Evolutionary conservation across 371 early-diverging fungal genomes (phyloP), one percentile per base, ranked within the genome.

Genomic region (Mortierella sp.): DNA sequence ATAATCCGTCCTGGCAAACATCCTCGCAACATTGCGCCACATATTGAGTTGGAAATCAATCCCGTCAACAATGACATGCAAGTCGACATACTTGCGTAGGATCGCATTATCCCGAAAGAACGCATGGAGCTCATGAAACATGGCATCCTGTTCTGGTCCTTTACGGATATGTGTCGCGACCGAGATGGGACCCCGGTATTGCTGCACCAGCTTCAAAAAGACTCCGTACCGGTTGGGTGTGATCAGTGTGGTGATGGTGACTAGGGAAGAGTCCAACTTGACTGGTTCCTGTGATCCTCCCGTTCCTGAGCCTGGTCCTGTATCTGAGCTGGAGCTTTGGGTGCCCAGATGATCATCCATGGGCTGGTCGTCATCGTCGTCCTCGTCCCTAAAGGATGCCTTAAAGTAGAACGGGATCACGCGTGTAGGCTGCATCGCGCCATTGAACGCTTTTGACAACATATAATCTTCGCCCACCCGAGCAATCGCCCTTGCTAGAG

Each of bases 11-110:
- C 91, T 82, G 3, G 92, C 90, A 88, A 91, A 92, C 77, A 92
- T 86, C 54, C 91, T 85, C 14, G 91, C 92, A 2, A 92, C 89
- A 68, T 92, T 92, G 9, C 92, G 83, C 92, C 92, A 92, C 84
- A 91, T 85, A 70, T 92, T 92, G 82, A 92, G 89, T 60, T 92
- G 91, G 7, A 90, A 89, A 77, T 91, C 91, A 58, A 89, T 88
- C 10, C 77, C 79, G 77, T 92, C 92, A 48, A 91, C 78, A 73
- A 92, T 88, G 71, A 92, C 78, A 82, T 92, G 92, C 14, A 91
- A 73, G 76, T 92, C 92, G n/a, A 91, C 90, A 63, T 88, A 91
- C 63, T 82, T 79, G n/a, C 88, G 80, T 71, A 92, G 78, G 26
- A 89, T 82, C 2, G 89, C 73, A 72, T 91, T 84, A 26, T 79